Conservation (phyloP, 140 eudicot species). For the Ambrosia hybrid region DNA sequence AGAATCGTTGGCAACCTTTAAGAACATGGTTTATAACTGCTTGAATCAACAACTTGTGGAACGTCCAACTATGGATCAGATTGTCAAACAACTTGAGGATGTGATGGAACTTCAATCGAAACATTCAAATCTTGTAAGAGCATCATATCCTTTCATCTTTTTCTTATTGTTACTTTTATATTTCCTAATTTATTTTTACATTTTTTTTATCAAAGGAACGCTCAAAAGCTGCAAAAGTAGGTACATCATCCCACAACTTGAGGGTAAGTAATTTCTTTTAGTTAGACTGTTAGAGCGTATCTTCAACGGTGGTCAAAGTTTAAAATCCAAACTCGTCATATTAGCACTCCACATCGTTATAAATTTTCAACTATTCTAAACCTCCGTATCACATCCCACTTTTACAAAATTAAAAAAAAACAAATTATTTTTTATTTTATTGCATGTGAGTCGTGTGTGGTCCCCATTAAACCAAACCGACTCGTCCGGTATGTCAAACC, state of each 20-base stretch:
- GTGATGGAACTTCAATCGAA: neutral
- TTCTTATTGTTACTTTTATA: neutral
- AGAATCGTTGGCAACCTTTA: neutral
- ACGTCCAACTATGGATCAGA: slow-evolving; percentile 9
- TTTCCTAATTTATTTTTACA: neutral
- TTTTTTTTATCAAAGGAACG: neutral
- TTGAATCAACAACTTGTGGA: neutral
- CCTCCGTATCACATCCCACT: too few relatives aligned
- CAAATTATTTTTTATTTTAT: too few relatives aligned
- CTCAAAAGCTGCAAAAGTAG: neutral
- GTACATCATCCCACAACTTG: neutral
- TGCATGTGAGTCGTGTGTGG: too few relatives aligned
- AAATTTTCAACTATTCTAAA: too few relatives aligned
- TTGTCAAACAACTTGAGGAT: neutral
- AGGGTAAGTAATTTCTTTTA: neutral
- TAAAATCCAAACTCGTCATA: too few relatives aligned
- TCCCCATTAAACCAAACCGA: too few relatives aligned
- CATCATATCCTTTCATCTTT: neutral
- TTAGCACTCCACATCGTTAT: too few relatives aligned
- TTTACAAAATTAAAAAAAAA: too few relatives aligned
- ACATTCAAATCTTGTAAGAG: neutral
- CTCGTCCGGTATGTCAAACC: too few relatives aligned
- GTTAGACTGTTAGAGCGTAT: too few relatives aligned
- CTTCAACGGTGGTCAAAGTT: too few relatives aligned
- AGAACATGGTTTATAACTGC: neutral